Base-by-base conservation (phyloP, 768 basidiomycete species). In the Cyathus striatus region DNA sequence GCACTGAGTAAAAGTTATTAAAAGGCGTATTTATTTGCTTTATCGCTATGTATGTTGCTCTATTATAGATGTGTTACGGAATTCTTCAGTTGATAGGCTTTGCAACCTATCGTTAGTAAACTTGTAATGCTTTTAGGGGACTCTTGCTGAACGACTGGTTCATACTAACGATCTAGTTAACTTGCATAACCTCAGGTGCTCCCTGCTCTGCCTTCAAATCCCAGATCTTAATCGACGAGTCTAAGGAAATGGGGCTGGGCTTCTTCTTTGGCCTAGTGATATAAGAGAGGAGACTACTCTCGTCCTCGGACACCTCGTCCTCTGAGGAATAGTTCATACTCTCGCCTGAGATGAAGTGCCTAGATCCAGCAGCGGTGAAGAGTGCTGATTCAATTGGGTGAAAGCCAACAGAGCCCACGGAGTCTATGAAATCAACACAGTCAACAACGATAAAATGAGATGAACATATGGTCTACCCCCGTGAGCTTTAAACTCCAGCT, bases 301-400 rank as follows among this genome's bases (percentile, higher is more conserved):
- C 52, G n/a, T 41, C 42, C 5, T 55, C 56, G 3, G 55, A n/a
- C n/a, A n/a, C 57, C 13, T 47, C 47, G 4, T 50, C 48, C 6
- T 56, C 64, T 1, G 55, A 56, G 4, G 60, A 55, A 24, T 62
- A 54, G 0, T 54, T 49, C n/a, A 54, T 53, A 4, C 60, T 58
- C 1, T 51, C 42, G 17, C 33, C 46, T 14, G 52, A 46, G 1
- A 49, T 48, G 52, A 87, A 87, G 58, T 86, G 79, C n/a, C 90
- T 65, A 5, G 91, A 90, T 2, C 91, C 91, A 0, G 89, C 84
- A 1, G 73, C 73, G 0, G 87, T 83, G 16, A 88, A 56, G 3
- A 91, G 50, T 2, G 66, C 40, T 0, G 89, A 65, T 7, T 67
- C 64, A 21, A 73, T 59, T 0, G 90, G 89, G 49, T 92, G 84